Conservation (phyloP, 345 rosid genomes). For the Microcos paniculata region DNA sequence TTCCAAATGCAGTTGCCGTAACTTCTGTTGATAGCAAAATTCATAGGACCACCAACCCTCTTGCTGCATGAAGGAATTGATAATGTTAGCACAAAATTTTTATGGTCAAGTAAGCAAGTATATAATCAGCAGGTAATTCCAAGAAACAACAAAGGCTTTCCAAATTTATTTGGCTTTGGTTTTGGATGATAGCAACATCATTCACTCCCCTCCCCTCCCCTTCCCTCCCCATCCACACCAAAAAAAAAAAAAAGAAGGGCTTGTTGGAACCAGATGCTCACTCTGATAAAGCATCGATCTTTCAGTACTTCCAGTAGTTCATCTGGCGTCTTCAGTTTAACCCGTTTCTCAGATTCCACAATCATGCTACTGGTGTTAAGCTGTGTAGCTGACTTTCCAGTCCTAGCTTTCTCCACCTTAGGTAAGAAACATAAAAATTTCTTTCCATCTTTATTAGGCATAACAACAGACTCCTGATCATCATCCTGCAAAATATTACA, state of each 20-base stretch:
- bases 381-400: slow-evolving; percentile 41
- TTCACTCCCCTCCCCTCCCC: too few relatives aligned
- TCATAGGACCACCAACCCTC: slow-evolving; percentile 99
- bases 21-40: slow-evolving; percentile 62
- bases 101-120: neutral
- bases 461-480: slow-evolving; percentile 67
- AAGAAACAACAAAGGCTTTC: neutral
- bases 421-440: slow-evolving; percentile 75
- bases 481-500: slow-evolving; percentile 52
- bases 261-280: slow-evolving; percentile 27
- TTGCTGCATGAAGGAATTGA: slow-evolving; percentile 54
- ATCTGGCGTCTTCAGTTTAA: slow-evolving; percentile 86
- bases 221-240: too few relatives aligned
- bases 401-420: slow-evolving; percentile 63
- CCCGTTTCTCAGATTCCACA: slow-evolving; percentile 67
- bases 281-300: slow-evolving; percentile 63
- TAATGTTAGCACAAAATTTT: neutral
- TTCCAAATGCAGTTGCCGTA: slow-evolving; percentile 74
- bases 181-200: neutral
- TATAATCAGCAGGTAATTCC: neutral
- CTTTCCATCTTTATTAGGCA: slow-evolving; percentile 67
- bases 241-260: neutral
- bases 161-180: neutral
- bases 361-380: slow-evolving; percentile 70
- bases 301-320: slow-evolving; percentile 72